Conservation (phyloP, 169 alveolate genomes). For the Neospora caninum region DNA sequence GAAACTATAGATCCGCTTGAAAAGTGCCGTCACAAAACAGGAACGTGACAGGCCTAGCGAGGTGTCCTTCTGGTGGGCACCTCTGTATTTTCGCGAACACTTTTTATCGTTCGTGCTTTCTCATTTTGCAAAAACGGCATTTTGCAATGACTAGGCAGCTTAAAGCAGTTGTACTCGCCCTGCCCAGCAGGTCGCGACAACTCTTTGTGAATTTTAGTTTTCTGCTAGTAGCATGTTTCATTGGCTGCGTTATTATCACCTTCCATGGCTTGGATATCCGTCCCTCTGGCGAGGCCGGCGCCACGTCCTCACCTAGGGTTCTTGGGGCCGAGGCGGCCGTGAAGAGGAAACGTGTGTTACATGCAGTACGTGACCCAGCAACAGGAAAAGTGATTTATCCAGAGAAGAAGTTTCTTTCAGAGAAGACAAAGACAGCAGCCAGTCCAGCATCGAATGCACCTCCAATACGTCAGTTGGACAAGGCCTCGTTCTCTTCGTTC, state of each 20-base stretch:
- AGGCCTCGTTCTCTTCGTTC: neutral
- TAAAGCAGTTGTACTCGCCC: neutral
- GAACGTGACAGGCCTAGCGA: too few species aligned
- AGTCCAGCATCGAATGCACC: neutral
- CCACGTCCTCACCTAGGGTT: neutral
- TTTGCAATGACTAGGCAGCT: neutral
- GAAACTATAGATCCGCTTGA: too few species aligned
- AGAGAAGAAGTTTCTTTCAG: neutral
- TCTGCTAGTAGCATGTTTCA: neutral
- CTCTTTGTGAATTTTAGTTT: neutral
- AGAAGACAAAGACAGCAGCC: neutral
- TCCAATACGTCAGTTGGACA: neutral
- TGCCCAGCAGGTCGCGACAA: neutral
- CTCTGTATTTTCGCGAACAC: too few species aligned
- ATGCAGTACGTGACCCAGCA: neutral
- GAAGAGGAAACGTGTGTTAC: neutral
- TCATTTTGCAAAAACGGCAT: neutral
- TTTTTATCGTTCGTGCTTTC: too few species aligned
- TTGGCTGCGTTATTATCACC: neutral
- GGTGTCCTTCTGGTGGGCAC: too few species aligned
- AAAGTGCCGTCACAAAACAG: too few species aligned
- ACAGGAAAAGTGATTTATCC: conserved; percentile 5
- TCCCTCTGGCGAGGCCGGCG: neutral
- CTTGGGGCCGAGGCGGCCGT: neutral
- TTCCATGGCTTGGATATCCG: neutral